Conservation (phyloP, 306 rosid genomes). For the Citrullus amarus region DNA sequence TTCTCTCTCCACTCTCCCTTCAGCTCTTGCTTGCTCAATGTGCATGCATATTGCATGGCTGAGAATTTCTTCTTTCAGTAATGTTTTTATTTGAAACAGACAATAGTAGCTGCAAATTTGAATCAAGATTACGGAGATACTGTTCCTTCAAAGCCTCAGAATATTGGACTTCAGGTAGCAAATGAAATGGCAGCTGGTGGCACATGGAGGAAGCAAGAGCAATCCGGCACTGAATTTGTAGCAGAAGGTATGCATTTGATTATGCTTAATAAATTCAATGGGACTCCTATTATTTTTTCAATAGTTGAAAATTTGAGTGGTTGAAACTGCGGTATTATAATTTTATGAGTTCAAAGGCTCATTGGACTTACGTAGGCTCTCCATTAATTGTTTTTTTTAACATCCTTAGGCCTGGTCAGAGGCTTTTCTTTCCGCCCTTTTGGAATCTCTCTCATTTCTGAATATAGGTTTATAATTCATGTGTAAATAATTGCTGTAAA, state of each 20-base stretch:
- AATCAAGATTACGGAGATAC: constrained; percentile 81
- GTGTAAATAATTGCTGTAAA: background rate
- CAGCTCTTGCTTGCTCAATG: background rate
- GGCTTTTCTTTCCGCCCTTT: background rate
- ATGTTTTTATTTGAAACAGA: constrained; percentile 31
- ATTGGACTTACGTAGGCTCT: background rate
- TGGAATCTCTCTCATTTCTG: background rate
- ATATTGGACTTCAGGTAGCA: constrained; percentile 30
- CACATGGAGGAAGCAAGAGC: constrained; percentile 35
- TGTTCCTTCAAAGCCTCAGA: constrained; percentile 58
- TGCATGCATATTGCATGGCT: background rate
- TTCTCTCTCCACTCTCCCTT: background rate
- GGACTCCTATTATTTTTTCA: background rate
- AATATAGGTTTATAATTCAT: background rate
- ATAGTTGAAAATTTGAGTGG: background rate
- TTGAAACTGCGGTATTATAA: background rate
- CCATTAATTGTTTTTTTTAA: background rate
- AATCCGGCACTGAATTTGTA: constrained; percentile 22
- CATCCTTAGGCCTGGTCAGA: background rate
- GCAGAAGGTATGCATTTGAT: constrained; percentile 47
- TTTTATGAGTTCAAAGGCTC: background rate
- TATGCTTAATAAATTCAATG: constrained; percentile 1
- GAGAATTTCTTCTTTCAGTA: constrained; percentile 4
- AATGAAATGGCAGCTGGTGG: constrained; percentile 31
- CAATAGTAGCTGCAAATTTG: constrained; percentile 28